These are phyloP conservation scores for Botryotinia narcissicola DNA, from an alignment of 2,329 filamentous ascomycete genomes.

Conservation along the genomic window DNA sequence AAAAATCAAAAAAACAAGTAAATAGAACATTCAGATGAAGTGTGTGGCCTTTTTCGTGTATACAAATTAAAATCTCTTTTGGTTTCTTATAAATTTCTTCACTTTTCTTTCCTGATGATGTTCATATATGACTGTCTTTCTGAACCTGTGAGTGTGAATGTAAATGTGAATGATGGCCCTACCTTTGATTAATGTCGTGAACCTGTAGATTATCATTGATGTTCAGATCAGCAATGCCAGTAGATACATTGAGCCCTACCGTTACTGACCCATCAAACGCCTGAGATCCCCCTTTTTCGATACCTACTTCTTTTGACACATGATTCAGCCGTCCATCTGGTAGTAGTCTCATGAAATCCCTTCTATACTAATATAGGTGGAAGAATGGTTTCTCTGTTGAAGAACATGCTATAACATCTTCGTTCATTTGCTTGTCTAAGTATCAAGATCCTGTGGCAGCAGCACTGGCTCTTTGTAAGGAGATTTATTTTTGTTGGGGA, in stretches of 20 bases:
- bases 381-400: background rate
- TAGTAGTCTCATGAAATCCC: background rate
- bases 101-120: background rate
- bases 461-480: background rate
- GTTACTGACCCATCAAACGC: background rate
- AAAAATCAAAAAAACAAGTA: conserved; percentile 1
- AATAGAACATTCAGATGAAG: conserved; percentile 10
- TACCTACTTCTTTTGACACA: background rate
- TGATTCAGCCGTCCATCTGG: background rate
- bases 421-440: background rate
- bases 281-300: background rate
- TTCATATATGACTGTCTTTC: background rate
- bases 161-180: background rate
- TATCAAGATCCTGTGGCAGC: background rate
- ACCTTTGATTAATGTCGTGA: background rate
- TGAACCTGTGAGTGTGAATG: background rate
- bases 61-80: background rate
- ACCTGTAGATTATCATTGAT: background rate
- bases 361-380: background rate
- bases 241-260: background rate
- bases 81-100: background rate
- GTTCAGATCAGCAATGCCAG: background rate
- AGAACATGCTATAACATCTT: background rate
- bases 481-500: background rate
- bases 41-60: conserved; percentile 7